These are phyloP conservation scores for Suhomyces coccinellae DNA, from an alignment of 1,139 yeast genomes.

Conservation along the genomic window DNA sequence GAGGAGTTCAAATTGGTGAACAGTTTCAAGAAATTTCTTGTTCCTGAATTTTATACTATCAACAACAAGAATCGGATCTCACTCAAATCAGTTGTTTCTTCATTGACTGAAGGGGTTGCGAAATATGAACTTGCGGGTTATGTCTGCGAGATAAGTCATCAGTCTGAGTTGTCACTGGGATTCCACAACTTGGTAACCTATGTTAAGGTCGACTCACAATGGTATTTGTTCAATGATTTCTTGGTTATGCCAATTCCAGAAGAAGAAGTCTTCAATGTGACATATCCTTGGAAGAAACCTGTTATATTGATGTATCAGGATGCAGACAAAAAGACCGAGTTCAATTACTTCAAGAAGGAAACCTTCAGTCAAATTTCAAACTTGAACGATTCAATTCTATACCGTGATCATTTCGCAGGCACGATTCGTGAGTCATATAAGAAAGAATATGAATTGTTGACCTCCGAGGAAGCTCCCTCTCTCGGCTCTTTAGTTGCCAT, in stretches of 20 bases:
- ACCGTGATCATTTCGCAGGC: slow-evolving; percentile 75
- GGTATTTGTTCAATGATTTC: slow-evolving; percentile 93
- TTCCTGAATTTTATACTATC: slow-evolving; percentile 55
- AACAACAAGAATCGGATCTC: slow-evolving; percentile 24
- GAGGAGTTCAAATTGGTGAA: slow-evolving; percentile 44
- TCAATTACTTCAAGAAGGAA: slow-evolving; percentile 26
- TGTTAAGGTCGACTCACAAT: slow-evolving; percentile 53
- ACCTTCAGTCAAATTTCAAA: slow-evolving; percentile 24
- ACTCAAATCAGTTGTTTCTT: slow-evolving; percentile 40
- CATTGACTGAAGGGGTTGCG: slow-evolving; percentile 27
- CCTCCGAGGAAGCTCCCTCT: slow-evolving; percentile 66
- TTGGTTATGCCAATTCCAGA: slow-evolving; percentile 77
- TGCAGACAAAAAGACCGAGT: slow-evolving; percentile 25
- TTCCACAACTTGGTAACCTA: slow-evolving; percentile 61
- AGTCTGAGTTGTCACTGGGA: slow-evolving; percentile 46
- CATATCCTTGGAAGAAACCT: slow-evolving; percentile 81
- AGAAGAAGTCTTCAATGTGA: slow-evolving; percentile 69
- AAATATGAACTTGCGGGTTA: slow-evolving; percentile 65
- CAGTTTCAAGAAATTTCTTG: slow-evolving; percentile 56
- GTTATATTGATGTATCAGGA: slow-evolving; percentile 69
- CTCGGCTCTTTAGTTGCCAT: slow-evolving; percentile 83
- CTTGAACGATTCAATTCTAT: slow-evolving; percentile 65
- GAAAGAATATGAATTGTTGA: slow-evolving; percentile 65
- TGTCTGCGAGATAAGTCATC: slow-evolving; percentile 67
- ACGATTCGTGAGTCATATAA: slow-evolving; percentile 60